phyloP scores from a whole-genome alignment of 208 protist genomes.

The Leishmania guyanensis region DNA sequence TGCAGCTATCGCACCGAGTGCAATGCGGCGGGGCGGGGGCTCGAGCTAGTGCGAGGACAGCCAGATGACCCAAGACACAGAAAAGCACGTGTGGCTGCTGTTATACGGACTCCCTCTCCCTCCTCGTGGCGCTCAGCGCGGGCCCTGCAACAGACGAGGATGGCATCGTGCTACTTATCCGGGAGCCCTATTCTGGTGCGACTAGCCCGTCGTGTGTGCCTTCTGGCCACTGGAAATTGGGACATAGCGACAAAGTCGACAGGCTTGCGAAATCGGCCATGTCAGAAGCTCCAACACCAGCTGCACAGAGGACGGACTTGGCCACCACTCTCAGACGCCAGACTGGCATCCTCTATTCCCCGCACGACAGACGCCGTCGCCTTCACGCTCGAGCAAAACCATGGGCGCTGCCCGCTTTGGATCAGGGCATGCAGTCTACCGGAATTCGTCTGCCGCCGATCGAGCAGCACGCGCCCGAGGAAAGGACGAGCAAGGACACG shows the following conservation, averaged over 20 bases:
- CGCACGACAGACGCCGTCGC: background rate
- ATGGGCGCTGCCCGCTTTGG: background rate
- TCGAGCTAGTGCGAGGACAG: background rate
- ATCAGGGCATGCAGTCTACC: too few relatives aligned
- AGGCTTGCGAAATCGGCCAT: background rate
- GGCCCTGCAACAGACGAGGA: background rate
- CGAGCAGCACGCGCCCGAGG: too few relatives aligned
- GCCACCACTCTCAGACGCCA: background rate
- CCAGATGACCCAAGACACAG: too few relatives aligned
- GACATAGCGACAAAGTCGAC: background rate
- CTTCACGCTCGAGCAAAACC: background rate
- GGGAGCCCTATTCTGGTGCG: background rate
- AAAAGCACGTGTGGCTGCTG: too few relatives aligned
- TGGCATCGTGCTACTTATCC: background rate
- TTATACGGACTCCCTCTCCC: background rate
- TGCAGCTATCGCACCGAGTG: background rate
- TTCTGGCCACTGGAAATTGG: background rate
- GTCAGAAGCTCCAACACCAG: background rate
- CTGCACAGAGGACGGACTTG: background rate
- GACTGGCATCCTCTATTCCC: background rate
- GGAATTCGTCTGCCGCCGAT: too few relatives aligned
- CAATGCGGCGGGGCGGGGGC: background rate
- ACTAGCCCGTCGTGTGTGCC: background rate
- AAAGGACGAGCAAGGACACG: background rate
- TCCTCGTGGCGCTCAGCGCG: background rate